These are phyloP conservation scores for Anthracocystis panici-leucophaei DNA, from an alignment of 1,284 basidiomycete species.

Conservation along the genomic window DNA sequence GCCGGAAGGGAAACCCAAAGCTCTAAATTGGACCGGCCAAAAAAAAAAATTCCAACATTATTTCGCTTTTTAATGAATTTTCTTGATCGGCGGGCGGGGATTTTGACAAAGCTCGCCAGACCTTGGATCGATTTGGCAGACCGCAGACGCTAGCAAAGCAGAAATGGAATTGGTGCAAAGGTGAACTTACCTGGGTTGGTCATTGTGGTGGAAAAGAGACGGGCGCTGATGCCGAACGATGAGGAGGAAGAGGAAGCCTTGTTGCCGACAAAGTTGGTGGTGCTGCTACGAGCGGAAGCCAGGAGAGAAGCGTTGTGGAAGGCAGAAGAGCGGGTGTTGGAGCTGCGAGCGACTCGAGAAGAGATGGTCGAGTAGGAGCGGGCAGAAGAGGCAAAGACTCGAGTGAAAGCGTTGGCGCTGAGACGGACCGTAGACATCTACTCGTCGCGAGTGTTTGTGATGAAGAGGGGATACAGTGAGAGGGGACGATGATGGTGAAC, in stretches of 20 bases:
- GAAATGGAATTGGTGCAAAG: background rate
- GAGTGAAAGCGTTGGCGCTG: constrained; percentile 36
- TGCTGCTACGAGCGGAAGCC: constrained; percentile 19
- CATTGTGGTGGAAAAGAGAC: constrained; percentile 47
- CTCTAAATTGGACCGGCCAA: background rate
- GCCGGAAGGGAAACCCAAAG: no score
- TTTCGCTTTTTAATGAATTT: background rate
- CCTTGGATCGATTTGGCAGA: background rate
- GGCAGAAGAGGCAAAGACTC: constrained; percentile 26
- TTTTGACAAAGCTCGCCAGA: background rate
- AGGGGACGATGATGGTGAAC: constrained; percentile 4
- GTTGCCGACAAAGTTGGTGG: constrained; percentile 3
- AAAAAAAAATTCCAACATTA: constrained; percentile 8
- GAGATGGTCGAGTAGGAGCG: constrained; percentile 42
- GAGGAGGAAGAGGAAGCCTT: constrained; percentile 13
- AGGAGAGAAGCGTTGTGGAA: constrained; percentile 20
- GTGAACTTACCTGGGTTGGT: constrained; percentile 34
- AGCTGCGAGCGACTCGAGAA: constrained; percentile 40
- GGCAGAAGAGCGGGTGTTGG: constrained; percentile 18
- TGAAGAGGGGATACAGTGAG: no score
- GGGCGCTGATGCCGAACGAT: constrained; percentile 15
- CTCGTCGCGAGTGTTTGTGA: constrained; percentile 35
- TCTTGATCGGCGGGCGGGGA: background rate
- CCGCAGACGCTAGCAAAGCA: background rate
- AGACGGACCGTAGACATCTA: constrained; percentile 52